Percentiles rank a stretch among this genome's conserved stretches.
Conservation (phyloP, 805 yeast genomes). For the Cyberlindnera misumaiensis region DNA sequence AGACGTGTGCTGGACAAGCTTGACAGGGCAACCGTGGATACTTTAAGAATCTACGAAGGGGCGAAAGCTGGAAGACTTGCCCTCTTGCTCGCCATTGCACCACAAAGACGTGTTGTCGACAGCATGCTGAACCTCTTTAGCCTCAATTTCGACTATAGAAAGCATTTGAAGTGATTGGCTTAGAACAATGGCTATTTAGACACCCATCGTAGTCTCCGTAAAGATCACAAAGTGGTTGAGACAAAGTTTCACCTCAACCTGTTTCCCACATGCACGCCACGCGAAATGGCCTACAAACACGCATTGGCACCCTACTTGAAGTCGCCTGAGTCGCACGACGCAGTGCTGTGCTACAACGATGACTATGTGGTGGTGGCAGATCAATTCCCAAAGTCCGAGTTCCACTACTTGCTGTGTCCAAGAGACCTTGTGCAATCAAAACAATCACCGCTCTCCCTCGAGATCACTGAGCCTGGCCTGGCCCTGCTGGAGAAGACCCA, state of each 20-base stretch:
- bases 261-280: no score
- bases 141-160: no score
- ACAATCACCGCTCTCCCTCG: conserved; percentile 38
- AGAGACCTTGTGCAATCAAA: conserved; percentile 34
- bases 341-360: conserved; percentile 41
- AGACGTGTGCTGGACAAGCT: conserved; percentile 32
- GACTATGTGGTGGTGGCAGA: conserved; percentile 53
- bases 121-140: no score
- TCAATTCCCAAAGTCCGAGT: conserved; percentile 52
- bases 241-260: no score
- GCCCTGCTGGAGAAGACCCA: conserved; percentile 8
- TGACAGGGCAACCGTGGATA: conserved; percentile 11
- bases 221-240: no score
- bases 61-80: no score
- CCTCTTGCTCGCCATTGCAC: no score
- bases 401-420: conserved; percentile 61
- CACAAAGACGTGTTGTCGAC: no score
- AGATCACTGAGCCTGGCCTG: conserved; percentile 20
- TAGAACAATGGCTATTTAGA: no score
- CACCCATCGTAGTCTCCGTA: no score
- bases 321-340: conserved; percentile 33
- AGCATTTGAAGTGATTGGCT: no score
- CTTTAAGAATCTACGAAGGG: conserved; percentile 15
- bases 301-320: conserved; percentile 44
- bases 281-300: conserved; percentile 42